Evolutionary conservation across 1,284 basidiomycete genomes (phyloP), one percentile per base, ranked within the genome.

Genomic region (Jaminaea rosea): DNA sequence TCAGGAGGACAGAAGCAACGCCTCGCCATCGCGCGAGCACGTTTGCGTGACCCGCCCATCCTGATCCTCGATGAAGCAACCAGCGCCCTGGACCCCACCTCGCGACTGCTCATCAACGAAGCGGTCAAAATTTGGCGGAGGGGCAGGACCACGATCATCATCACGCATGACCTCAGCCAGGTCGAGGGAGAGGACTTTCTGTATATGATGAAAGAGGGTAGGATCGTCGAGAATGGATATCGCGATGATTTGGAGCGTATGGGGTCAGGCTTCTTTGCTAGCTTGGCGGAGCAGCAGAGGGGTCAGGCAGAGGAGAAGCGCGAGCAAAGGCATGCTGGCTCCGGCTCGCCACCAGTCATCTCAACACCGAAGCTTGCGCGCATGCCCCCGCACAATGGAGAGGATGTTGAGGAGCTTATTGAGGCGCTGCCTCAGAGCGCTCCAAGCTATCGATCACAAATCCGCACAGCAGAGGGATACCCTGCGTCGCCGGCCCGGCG

Each of bases 31-130:
- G 93, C 94, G 1, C 79, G 93, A 48, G 92, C 91, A 1, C 80
- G 83, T 54, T 77, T 98, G 51, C 80, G 91, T 47, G 83, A 98
- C 74, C 90, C 93, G 0, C 82, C 84, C 0, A 84, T 98, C 15
- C 79, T 98, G 57, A 86, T 98, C 68, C 83, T 98, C 28, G 94
- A 98, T 70, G 94, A 98, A 78, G 87, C 89, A 1, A 97, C 92
- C 5, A 94, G 90, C 1, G 92, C 93, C 4, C 81, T 98, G 52
- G 94, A 98, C 76, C 82, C 85, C 19, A 86, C 86, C 0, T 87
- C 89, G 2, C 84, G 91, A 21, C 79, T 89, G 31, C 80, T 91
- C 36, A 89, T 97, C 8, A 89, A 89, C 60, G 85, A 88, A 59
- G 88, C 89, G 0, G 81, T 97, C 76, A 87, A 87, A 69, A 75